phyloP scores from a whole-genome alignment of 2,329 filamentous ascomycete genomes.

The Cordyceps cateniannulata region DNA sequence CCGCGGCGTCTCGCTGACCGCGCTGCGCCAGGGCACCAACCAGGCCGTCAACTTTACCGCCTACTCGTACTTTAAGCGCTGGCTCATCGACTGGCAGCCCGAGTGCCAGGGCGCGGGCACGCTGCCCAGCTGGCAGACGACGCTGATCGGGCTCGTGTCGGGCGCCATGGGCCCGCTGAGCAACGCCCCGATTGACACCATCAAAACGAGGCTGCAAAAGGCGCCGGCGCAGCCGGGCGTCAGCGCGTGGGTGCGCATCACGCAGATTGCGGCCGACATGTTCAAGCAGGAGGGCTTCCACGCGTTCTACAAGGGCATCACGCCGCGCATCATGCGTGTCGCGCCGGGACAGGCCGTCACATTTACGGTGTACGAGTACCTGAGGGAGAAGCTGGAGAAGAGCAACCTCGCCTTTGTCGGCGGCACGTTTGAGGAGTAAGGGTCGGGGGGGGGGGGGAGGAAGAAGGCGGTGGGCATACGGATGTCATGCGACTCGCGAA shows the following conservation, averaged over 20 bases:
- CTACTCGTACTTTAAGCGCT: constrained; percentile 86
- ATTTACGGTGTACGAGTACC: constrained; percentile 70
- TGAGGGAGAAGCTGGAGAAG: constrained; percentile 66
- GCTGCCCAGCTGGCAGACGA: constrained; percentile 85
- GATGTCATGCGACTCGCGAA: not conserved
- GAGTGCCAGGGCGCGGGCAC: constrained; percentile 51
- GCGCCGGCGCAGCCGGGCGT: constrained; percentile 76
- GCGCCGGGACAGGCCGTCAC: constrained; percentile 85
- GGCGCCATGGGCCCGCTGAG: constrained; percentile 94
- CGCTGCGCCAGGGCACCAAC: constrained; percentile 89
- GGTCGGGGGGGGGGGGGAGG: not conserved
- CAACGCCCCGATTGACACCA: constrained; percentile 97
- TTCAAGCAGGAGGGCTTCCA: constrained; percentile 90
- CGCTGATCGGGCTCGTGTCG: constrained; percentile 79
- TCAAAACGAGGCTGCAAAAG: constrained; percentile 94
- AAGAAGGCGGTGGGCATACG: too few relatives aligned
- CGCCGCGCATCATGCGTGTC: constrained; percentile 92
- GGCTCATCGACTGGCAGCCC: constrained; percentile 66
- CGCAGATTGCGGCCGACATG: constrained; percentile 73
- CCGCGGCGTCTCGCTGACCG: constrained; percentile 88
- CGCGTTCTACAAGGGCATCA: constrained; percentile 99
- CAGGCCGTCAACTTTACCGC: constrained; percentile 99
- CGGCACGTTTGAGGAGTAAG: constrained; percentile 61
- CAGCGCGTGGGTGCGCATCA: constrained; percentile 72
- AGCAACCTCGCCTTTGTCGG: constrained; percentile 54